Conservation (phyloP, 768 basidiomycete species). For the Fibroporia radiculosa region DNA sequence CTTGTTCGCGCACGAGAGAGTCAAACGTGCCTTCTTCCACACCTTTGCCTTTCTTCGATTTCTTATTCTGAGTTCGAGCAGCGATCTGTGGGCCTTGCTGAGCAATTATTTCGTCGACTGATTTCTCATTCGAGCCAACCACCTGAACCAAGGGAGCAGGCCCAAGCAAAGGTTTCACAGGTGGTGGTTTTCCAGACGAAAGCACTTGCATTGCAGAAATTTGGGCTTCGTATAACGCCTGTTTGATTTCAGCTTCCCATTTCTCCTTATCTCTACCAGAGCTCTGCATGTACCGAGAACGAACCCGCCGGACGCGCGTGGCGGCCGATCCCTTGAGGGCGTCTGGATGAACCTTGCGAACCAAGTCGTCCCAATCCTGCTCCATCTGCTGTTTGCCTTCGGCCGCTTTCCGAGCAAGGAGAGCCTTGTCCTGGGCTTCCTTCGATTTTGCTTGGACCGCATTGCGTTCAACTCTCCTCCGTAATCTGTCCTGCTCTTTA, state of each 20-base stretch:
- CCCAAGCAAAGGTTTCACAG: constrained; percentile 1
- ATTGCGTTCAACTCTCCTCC: constrained; percentile 16
- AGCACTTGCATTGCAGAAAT: constrained; percentile 39
- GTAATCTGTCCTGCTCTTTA: constrained; percentile 37
- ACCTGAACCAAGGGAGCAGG: constrained; percentile 28
- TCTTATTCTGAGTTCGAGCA: constrained; percentile 17
- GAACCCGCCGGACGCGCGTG: constrained; percentile 47
- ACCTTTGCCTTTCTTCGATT: constrained; percentile 22
- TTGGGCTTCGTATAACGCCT: constrained; percentile 49
- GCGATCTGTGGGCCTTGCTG: constrained; percentile 40
- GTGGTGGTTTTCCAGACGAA: constrained; percentile 24
- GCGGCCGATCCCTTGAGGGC: constrained; percentile 39
- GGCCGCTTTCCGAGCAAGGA: constrained; percentile 56
- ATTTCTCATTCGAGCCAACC: constrained; percentile 39
- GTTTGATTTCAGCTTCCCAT: constrained; percentile 58
- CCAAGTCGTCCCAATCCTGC: constrained; percentile 55
- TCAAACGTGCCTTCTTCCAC: constrained; percentile 25
- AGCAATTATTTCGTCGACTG: constrained; percentile 42
- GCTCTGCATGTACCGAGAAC: constrained; percentile 51
- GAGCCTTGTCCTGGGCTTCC: constrained; percentile 36
- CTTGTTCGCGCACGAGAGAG: neutral
- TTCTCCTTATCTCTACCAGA: constrained; percentile 38
- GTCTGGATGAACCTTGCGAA: constrained; percentile 47
- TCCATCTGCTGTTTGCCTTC: constrained; percentile 53
- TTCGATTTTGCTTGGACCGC: constrained; percentile 19